These are phyloP conservation scores for Suillus decipiens DNA, from an alignment of 768 basidiomycete genomes.

Conservation along the genomic window DNA sequence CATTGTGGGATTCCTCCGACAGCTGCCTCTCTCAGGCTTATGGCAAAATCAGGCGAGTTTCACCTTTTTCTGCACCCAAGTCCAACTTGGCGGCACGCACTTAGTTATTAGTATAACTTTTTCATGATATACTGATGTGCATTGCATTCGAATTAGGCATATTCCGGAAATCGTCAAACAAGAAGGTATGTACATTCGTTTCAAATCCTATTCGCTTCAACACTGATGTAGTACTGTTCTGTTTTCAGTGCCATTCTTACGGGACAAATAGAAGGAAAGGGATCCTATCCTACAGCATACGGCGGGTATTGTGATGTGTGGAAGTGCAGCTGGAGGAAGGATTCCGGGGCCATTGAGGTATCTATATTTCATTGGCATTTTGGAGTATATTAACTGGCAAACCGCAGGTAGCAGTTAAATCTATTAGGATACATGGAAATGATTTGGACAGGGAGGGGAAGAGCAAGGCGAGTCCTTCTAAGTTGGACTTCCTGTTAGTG, in stretches of 20 bases:
- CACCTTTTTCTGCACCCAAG: not conserved
- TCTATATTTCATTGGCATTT: not conserved
- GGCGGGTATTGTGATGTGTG: slow-evolving; percentile 15
- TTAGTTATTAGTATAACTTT: not conserved
- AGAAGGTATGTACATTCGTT: not conserved
- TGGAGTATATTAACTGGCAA: not conserved
- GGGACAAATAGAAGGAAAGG: slow-evolving; percentile 9
- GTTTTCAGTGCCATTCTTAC: slow-evolving; percentile 14
- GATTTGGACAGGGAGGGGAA: slow-evolving; percentile 17
- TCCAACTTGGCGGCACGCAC: no score
- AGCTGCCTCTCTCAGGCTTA: not conserved
- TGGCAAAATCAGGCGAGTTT: slow-evolving; percentile 5
- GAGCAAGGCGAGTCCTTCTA: slow-evolving; percentile 15
- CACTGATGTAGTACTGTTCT: not conserved
- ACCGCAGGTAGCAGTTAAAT: slow-evolving; percentile 30
- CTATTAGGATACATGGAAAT: slow-evolving; percentile 16
- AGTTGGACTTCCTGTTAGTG: not conserved
- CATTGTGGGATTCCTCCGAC: not conserved
- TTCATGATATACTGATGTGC: not conserved
- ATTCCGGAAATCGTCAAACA: not conserved
- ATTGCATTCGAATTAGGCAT: slow-evolving; percentile 3
- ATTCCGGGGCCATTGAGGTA: slow-evolving; percentile 10
- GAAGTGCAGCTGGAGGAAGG: slow-evolving; percentile 22
- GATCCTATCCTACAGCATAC: slow-evolving; percentile 9
- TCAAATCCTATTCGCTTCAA: not conserved